Evolutionary conservation across 176 grass and related monocot species (phyloP).

Genomic region (Leersia perrieri): DNA sequence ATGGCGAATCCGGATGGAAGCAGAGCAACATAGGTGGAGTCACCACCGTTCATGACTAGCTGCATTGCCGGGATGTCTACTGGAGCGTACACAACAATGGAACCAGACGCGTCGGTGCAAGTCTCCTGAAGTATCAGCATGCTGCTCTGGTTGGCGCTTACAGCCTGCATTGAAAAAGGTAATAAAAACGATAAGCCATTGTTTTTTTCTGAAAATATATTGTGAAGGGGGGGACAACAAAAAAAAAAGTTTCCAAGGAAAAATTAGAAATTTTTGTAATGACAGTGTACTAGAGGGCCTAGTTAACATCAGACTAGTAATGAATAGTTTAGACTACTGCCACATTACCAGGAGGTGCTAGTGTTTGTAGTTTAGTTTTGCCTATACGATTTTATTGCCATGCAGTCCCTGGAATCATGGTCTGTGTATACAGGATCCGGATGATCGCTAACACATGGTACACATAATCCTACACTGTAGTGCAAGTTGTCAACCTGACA

Average conservation of each 20-base stretch:
- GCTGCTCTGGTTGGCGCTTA: constrained; percentile 89
- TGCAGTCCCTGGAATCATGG: neutral
- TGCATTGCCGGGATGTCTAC: constrained; percentile 98
- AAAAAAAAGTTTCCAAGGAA: neutral
- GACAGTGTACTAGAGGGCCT: neutral
- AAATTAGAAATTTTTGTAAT: neutral
- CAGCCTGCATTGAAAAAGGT: constrained; percentile 43
- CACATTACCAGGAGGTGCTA: neutral
- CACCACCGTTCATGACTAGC: constrained; percentile 92
- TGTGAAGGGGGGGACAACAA: neutral
- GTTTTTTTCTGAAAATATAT: neutral
- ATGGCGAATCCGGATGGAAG: constrained; percentile 94
- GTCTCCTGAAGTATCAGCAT: constrained; percentile 98
- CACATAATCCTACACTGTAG: neutral
- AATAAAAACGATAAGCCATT: neutral
- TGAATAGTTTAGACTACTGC: constrained; percentile 18
- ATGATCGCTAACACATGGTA: constrained; percentile 4
- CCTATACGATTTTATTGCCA: neutral
- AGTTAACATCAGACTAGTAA: constrained; percentile 2
- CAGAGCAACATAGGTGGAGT: constrained; percentile 86
- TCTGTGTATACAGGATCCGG: constrained; percentile 21
- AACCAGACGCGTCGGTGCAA: constrained; percentile 83
- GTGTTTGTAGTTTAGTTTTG: neutral
- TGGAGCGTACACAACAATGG: constrained; percentile 93
- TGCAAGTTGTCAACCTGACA: constrained; percentile 44